Percentiles rank a stretch among this genome's conserved stretches.
phyloP scores from a whole-genome alignment of 2,329 filamentous ascomycete species.

The Pezicula rhizophila region DNA sequence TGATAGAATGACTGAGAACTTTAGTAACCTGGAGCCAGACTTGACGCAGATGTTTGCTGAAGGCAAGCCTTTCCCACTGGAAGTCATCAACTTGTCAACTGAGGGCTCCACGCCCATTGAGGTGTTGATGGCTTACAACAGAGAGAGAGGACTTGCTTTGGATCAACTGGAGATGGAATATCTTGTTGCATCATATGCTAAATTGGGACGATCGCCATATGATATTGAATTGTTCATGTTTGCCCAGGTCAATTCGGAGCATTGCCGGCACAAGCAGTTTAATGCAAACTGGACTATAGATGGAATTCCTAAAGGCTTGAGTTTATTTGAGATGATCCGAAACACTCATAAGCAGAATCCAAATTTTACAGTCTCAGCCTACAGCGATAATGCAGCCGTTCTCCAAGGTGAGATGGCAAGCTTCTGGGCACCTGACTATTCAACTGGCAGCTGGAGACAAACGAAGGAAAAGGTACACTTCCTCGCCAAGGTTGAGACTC shows the following conservation, averaged over 20 bases:
- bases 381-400: slow-evolving; percentile 97
- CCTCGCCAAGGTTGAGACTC: slow-evolving; percentile 91
- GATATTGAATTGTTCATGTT: slow-evolving; percentile 99
- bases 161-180: slow-evolving; percentile 90
- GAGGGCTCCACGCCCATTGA: slow-evolving; percentile 59
- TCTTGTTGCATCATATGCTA: slow-evolving; percentile 75
- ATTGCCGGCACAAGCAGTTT: slow-evolving; percentile 79
- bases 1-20: slow-evolving; percentile 92
- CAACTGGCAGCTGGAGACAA: slow-evolving; percentile 81
- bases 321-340: slow-evolving; percentile 91
- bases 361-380: slow-evolving; percentile 83
- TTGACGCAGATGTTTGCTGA: slow-evolving; percentile 75
- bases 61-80: slow-evolving; percentile 53
- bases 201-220: slow-evolving; percentile 51
- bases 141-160: slow-evolving; percentile 74
- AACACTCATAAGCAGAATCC: slow-evolving; percentile 86
- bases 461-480: slow-evolving; percentile 83
- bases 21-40: slow-evolving; percentile 61
- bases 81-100: slow-evolving; percentile 69
- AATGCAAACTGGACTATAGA: slow-evolving; percentile 97
- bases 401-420: slow-evolving; percentile 64
- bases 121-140: slow-evolving; percentile 77
- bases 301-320: slow-evolving; percentile 70
- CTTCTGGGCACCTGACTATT: slow-evolving; percentile 83
- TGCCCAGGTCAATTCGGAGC: slow-evolving; percentile 97